A percentile compares a stretch with the other conserved stretches of the same genome.
phyloP scores from a whole-genome alignment of 352 stramenopile genomes.

The Pythium insidiosum region DNA sequence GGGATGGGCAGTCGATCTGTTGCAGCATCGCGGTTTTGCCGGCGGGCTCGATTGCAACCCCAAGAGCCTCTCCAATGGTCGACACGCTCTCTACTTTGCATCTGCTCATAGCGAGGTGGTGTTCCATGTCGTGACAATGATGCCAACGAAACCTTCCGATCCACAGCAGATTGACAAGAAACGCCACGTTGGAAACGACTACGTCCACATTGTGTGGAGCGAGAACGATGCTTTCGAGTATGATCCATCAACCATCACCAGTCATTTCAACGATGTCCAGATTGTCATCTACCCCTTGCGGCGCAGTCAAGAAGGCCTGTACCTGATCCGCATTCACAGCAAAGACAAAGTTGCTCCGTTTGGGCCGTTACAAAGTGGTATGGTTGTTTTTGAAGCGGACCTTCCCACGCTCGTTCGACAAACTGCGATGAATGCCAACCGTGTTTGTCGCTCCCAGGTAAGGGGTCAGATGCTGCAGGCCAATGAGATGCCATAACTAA shows the following conservation, averaged over 20 bases:
- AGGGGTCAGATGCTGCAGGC: neutral
- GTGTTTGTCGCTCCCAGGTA: conserved; percentile 78
- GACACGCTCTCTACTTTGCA: conserved; percentile 68
- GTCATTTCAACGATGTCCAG: conserved; percentile 86
- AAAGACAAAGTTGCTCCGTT: conserved; percentile 81
- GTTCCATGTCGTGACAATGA: conserved; percentile 85
- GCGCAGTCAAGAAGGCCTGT: conserved; percentile 52
- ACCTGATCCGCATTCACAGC: conserved; percentile 68
- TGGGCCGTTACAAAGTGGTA: conserved; percentile 73
- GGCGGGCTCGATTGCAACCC: conserved; percentile 76
- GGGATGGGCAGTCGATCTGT: conserved; percentile 70
- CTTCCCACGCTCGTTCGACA: conserved; percentile 71
- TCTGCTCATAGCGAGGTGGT: conserved; percentile 81
- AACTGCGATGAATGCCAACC: conserved; percentile 85
- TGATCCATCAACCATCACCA: conserved; percentile 80
- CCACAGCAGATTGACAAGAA: conserved; percentile 88
- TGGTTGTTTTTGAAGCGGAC: conserved; percentile 69
- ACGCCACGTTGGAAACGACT: conserved; percentile 83
- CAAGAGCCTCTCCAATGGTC: conserved; percentile 72
- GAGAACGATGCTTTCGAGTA: conserved; percentile 75
- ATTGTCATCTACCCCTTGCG: conserved; percentile 77
- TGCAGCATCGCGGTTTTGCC: conserved; percentile 60
- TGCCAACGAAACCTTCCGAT: conserved; percentile 73
- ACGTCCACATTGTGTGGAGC: conserved; percentile 83
- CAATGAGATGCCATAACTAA: conserved; percentile 5